These are phyloP conservation scores for Leonotis leonurus DNA, from an alignment of 257 asterid species.

Conservation along the genomic window DNA sequence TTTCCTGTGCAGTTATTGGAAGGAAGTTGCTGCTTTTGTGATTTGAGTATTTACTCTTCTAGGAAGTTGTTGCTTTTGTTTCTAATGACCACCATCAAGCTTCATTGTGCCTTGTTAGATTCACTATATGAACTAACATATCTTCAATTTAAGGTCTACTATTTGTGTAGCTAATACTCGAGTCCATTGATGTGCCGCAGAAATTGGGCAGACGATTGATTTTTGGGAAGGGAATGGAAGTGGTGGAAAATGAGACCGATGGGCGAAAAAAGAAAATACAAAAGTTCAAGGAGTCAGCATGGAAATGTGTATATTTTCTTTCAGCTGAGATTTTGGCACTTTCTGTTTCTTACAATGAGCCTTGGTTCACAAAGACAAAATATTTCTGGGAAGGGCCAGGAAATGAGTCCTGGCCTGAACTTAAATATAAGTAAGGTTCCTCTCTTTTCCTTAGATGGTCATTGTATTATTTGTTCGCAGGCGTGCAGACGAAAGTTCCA, in stretches of 20 bases:
- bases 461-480: too few relatives aligned
- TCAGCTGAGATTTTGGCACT: slow-evolving; percentile 84
- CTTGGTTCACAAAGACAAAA: slow-evolving; percentile 70
- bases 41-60: too few relatives aligned
- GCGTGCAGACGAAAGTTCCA: too few relatives aligned
- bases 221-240: slow-evolving; percentile 58
- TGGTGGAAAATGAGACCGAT: slow-evolving; percentile 35
- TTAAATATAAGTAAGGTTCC: slow-evolving; percentile 61
- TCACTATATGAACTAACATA: not conserved
- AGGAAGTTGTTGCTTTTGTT: not conserved
- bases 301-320: slow-evolving; percentile 88
- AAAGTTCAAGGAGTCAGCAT: slow-evolving; percentile 96
- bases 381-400: slow-evolving; percentile 95
- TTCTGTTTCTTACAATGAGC: slow-evolving; percentile 74
- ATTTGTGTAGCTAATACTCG: too few relatives aligned
- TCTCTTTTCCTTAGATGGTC: slow-evolving; percentile 4
- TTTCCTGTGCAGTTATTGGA: too few relatives aligned
- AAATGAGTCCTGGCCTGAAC: slow-evolving; percentile 82
- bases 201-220: slow-evolving; percentile 59
- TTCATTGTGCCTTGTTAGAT: not conserved
- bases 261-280: slow-evolving; percentile 57
- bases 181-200: slow-evolving; percentile 47
- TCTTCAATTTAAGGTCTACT: too few relatives aligned
- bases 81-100: not conserved
- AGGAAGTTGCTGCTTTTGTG: too few relatives aligned